Base-by-base conservation (phyloP, 352 stramenopile genomes). In the Phytophthora pinifolia region DNA sequence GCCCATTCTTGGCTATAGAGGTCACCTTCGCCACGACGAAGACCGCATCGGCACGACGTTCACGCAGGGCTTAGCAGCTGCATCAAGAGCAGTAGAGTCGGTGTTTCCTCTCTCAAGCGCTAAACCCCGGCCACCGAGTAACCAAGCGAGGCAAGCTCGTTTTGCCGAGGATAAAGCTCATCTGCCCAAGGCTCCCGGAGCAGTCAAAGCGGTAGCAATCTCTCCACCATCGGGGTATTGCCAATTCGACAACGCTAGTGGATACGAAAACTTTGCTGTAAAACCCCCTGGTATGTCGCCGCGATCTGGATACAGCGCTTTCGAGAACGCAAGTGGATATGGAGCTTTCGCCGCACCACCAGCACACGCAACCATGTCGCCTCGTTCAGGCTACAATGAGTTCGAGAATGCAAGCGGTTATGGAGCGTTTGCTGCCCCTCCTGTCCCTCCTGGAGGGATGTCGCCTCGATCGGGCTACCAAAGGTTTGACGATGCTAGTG, bases 1-100 rank as follows among this genome's bases (percentile, higher is more conserved):
- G 1, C 72, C 73, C 37, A 86, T 86, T 46, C 65, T 88, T 5
- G 78, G 78, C n/a, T 88, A 84, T 62, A 72, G 67, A 44, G 80
- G 80, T 6, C 74, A 88, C 50, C 57, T 85, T 41, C 72, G 78
- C 12, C 71, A 78, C 36, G 57, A 76, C 14, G 59, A 86, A 60
- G 80, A 85, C 47, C 67, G 76, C 20, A 67, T 90, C 34, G 78
- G 80, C 13, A 86, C 68, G 13, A 89, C 80, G n/a, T 90, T 90
- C 59, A 82, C 77, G 1, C 73, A 75, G 6, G 80, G 77, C 0
- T 55, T 87, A 6, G 62, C 73, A 50, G 59, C 75, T 37, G 63
- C 65, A 1, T 50, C 60, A 9, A 63, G 58, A 25, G 39, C 58
- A 20, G 38, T 58, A 30, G 59, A 65, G 30, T 43, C 33, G 27